Base-by-base conservation (phyloP, 1,139 yeast species). In the Hyphopichia buzzinii region DNA sequence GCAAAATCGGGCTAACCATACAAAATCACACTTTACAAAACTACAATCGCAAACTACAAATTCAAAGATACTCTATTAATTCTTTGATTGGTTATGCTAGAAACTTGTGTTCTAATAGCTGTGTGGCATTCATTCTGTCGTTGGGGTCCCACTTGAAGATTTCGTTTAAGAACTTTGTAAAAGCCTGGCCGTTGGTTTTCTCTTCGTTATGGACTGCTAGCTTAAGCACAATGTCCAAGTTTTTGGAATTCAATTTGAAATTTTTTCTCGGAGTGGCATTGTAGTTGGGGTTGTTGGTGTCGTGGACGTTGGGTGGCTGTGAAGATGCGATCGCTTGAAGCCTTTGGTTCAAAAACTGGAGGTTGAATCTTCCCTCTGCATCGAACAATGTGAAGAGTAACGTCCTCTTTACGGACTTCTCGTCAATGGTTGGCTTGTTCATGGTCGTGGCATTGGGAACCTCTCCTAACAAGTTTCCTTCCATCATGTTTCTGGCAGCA, bases 71-170 rank as follows among this genome's bases (percentile, higher is more conserved):
- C 23, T 10, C 6, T 19, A 10, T 19, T 7, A 19, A 19, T 6
- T 27, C n/a, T 27, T 17, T 13, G 11, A 17, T 17, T 35, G 54
- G 35, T 10, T 19, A 19, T 19, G 23, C 23, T 7, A 19, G 23
- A 39, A 57, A 61, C 3, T 47, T 43, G 46, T 76, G 77, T 8
- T 55, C 46, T 24, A 79, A 55, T 11, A 82, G 72, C 13, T 67
- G 64, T 2, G 51, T 49, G 1, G 79, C 74, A 11, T 62, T 52
- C 19, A 65, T 46, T 26, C 87, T 62, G 31, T 61, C 62, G 21
- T 49, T 50, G 0, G 85, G 82, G 41, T 78, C 75, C 86, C 87
- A 81, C 25, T 57, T 61, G 47, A 81, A 66, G 26, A 70, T 64
- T 38, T 60, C 65, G 39, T 55, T 55, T 44, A 71, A 55, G 43